Percentiles rank a stretch among this genome's conserved stretches.
Evolutionary conservation across 2,329 filamentous ascomycete species (phyloP).

Genomic region (Orbilia brochopaga): DNA sequence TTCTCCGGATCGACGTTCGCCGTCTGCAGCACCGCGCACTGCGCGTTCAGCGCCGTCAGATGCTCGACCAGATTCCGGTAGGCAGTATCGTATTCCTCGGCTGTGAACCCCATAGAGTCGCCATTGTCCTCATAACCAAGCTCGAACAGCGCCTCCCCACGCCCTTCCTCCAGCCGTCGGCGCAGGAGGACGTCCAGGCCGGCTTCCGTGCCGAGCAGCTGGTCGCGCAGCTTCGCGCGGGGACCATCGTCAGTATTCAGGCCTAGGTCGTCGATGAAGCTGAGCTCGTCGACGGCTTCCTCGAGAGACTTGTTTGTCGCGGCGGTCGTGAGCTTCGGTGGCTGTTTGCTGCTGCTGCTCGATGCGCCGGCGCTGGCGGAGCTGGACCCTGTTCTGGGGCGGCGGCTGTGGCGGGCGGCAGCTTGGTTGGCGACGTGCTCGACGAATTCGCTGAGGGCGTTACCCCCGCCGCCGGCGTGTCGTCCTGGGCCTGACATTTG

Average conservation of each 20-base stretch:
- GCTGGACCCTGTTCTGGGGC: conserved; percentile 53
- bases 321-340: conserved; percentile 57
- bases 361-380: conserved; percentile 18
- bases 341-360: conserved; percentile 57
- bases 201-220: conserved; percentile 69
- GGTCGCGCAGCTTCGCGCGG: conserved; percentile 73
- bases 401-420: conserved; percentile 68
- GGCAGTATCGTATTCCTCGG: conserved; percentile 76
- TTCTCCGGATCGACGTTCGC: conserved; percentile 77
- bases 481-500: conserved; percentile 41
- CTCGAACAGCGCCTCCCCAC: conserved; percentile 89
- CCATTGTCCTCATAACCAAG: conserved; percentile 89
- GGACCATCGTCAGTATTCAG: conserved; percentile 66
- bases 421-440: conserved; percentile 98
- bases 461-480: conserved; percentile 34
- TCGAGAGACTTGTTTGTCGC: conserved; percentile 55
- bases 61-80: conserved; percentile 70
- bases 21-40: conserved; percentile 84
- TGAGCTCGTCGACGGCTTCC: conserved; percentile 74
- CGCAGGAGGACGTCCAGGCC: conserved; percentile 71
- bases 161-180: conserved; percentile 76
- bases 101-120: conserved; percentile 77
- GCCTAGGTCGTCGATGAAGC: conserved; percentile 80
- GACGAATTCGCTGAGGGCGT: conserved; percentile 89
- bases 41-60: conserved; percentile 69